Percentiles rank a stretch among this genome's conserved stretches.
Conservation (phyloP, 2,329 filamentous ascomycete genomes). For the Lithohypha guttulata region DNA sequence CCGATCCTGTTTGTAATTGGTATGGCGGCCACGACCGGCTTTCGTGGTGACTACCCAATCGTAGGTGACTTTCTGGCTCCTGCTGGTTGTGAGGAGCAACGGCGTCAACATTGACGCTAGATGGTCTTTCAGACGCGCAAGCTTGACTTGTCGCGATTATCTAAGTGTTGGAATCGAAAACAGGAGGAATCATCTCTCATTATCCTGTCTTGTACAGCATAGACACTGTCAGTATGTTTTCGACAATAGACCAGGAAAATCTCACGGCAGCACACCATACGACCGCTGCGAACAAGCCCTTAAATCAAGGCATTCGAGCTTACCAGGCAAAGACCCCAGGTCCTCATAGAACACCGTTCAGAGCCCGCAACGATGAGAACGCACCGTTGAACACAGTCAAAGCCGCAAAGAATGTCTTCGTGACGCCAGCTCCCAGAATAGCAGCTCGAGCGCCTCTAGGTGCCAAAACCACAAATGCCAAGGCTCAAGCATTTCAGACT, state of each 20-base stretch:
- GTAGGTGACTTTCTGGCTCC: too few species aligned
- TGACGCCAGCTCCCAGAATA: slow-evolving; percentile 62
- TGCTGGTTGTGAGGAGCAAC: slow-evolving; percentile 16
- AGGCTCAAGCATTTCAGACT: slow-evolving; percentile 57
- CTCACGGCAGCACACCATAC: slow-evolving; percentile 64
- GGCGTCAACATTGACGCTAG: slow-evolving; percentile 16
- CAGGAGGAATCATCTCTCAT: slow-evolving; percentile 12
- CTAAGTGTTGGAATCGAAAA: slow-evolving; percentile 10
- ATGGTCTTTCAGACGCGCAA: too few species aligned
- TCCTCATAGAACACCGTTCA: slow-evolving; percentile 67
- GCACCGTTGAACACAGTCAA: slow-evolving; percentile 46
- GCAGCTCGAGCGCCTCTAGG: slow-evolving; percentile 63
- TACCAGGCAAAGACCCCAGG: slow-evolving; percentile 68
- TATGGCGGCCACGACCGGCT: too few species aligned
- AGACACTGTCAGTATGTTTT: slow-evolving; percentile 59
- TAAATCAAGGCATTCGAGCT: slow-evolving; percentile 53
- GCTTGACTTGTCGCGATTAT: too few species aligned
- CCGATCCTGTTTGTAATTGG: background rate
- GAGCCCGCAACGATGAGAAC: slow-evolving; percentile 78
- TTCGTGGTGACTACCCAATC: too few species aligned
- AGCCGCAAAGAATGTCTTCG: slow-evolving; percentile 53
- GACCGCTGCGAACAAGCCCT: slow-evolving; percentile 57
- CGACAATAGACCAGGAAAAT: slow-evolving; percentile 80
- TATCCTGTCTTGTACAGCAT: background rate
- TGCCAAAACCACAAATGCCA: slow-evolving; percentile 94